Percentiles rank a stretch among this genome's conserved stretches.
Evolutionary conservation across 805 yeast genomes (phyloP).

Genomic region (Myxozyma monticola): DNA sequence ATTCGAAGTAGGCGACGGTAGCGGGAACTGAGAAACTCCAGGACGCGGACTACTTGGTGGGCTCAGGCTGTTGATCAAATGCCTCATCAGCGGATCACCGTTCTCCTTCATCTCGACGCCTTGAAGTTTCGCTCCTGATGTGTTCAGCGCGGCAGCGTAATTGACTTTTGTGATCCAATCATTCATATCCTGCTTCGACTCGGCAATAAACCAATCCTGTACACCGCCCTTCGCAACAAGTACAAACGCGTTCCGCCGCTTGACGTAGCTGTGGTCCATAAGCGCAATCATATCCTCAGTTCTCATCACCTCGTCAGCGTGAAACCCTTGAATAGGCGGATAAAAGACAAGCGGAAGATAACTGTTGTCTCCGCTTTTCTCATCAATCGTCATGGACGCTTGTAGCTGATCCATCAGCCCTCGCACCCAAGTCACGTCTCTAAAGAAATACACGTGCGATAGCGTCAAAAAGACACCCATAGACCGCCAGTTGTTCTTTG

Average conservation of each 20-base stretch:
- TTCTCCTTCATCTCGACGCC: constrained; percentile 16
- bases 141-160: constrained; percentile 50
- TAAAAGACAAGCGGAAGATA: constrained; percentile 28
- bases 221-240: constrained; percentile 37
- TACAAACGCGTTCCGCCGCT: constrained; percentile 34
- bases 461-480: constrained; percentile 47
- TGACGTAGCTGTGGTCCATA: constrained; percentile 25
- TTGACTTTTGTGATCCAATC: constrained; percentile 63
- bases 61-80: constrained; percentile 15
- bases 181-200: constrained; percentile 47
- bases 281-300: constrained; percentile 48
- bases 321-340: constrained; percentile 42
- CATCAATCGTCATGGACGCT: constrained; percentile 7
- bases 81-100: constrained; percentile 7
- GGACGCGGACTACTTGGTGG: constrained; percentile 3
- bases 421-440: constrained; percentile 42
- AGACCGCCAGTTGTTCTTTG: constrained; percentile 40
- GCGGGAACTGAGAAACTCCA: not conserved
- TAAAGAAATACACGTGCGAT: constrained; percentile 45
- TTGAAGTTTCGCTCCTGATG: constrained; percentile 36
- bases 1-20: not conserved
- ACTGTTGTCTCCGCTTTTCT: constrained; percentile 3
- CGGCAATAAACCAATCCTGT: constrained; percentile 47
- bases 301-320: constrained; percentile 40
- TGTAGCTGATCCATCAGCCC: constrained; percentile 31